Evolutionary conservation across 2,329 filamentous ascomycete species (phyloP), one percentile per base, ranked within the genome.

Genomic region (Berkeleyomyces basicola): DNA sequence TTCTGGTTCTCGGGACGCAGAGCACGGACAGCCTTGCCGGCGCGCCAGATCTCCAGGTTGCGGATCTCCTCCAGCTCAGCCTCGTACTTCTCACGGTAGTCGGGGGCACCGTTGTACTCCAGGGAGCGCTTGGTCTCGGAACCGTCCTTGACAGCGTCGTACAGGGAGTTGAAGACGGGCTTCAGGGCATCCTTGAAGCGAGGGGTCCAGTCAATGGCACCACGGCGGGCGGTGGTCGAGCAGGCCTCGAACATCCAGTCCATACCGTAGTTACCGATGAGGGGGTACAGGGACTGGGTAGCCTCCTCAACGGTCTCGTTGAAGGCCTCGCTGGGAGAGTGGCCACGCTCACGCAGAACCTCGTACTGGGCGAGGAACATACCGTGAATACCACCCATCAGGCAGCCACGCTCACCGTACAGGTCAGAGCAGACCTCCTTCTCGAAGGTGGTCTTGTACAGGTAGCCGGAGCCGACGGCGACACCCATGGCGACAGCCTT

Each of bases 311-410:
- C 93, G 69, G 93, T 99, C 90, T 99, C 93, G 85, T 99, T 99
- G 87, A 99, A 99, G 69, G 93, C 93, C 81, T 99, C 93, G 71
- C 87, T 92, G 75, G 93, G 93, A 78, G 83, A 88, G 86, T 99
- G 93, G 78, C 93, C 93, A 70, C 88, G 87, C 86, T 99, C 93
- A 74, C 93, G 91, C 78, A 99, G 91, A 70, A 99, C 93, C 84
- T 99, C 93, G 84, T 99, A 99, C 82, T 99, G 93, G 67, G 93
- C 93, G 70, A 99, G 90, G 88, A 99, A 99, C 93, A 99, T 99
- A 75, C 93, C 93, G 84, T 99, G 93, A 79, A 99, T 99, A 78
- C 93, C 93, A 71, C 93, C 93, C 93, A 99, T 99, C 73, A 99
- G 82, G 86, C 93, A 99, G 75, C 93, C 93, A 80, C 93, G 91